A percentile compares a stretch with the other conserved stretches of the same genome.
Evolutionary conservation across 495 filamentous ascomycete genomes (phyloP).

Genomic region (Lichina pygmaea): DNA sequence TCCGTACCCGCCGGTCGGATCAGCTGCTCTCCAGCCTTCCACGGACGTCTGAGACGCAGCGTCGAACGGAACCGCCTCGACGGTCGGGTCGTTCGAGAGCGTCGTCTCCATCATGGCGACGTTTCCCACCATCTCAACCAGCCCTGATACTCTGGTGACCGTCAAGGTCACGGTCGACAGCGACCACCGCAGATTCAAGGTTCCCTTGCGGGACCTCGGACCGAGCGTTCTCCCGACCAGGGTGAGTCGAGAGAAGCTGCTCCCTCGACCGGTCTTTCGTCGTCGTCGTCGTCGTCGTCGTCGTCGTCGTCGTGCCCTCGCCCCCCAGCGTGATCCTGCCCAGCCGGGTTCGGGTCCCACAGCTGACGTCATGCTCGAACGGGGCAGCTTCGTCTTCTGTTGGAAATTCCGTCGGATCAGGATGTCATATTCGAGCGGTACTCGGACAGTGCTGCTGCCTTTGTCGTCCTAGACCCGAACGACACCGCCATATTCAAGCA

Average conservation of each 20-base stretch:
- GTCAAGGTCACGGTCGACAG: constrained; percentile 62
- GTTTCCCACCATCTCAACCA: constrained; percentile 16
- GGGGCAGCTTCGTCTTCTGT: constrained; percentile 41
- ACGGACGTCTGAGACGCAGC: neutral
- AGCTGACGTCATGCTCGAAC: constrained; percentile 7
- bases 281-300: too few species aligned
- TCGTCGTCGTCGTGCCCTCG: too few species aligned
- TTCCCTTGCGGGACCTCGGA: constrained; percentile 66
- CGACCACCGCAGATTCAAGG: constrained; percentile 56
- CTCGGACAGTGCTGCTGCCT: constrained; percentile 73
- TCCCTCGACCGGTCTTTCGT: too few species aligned
- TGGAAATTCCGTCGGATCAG: constrained; percentile 39
- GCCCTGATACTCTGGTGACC: constrained; percentile 52
- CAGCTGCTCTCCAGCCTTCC: neutral
- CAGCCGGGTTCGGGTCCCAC: neutral
- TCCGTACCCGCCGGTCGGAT: too few species aligned
- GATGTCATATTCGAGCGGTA: constrained; percentile 71
- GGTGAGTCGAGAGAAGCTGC: constrained; percentile 18
- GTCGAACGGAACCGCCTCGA: neutral
- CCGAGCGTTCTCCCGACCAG: constrained; percentile 51
- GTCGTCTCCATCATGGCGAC: constrained; percentile 17
- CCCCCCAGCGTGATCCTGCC: neutral
- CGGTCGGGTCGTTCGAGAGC: too few species aligned
- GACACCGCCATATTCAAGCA: constrained; percentile 84
- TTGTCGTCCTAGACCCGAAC: constrained; percentile 47